A percentile compares a stretch with the other conserved stretches of the same genome.
Conservation (phyloP, 2,329 filamentous ascomycete species). For the Periconia digitata region DNA sequence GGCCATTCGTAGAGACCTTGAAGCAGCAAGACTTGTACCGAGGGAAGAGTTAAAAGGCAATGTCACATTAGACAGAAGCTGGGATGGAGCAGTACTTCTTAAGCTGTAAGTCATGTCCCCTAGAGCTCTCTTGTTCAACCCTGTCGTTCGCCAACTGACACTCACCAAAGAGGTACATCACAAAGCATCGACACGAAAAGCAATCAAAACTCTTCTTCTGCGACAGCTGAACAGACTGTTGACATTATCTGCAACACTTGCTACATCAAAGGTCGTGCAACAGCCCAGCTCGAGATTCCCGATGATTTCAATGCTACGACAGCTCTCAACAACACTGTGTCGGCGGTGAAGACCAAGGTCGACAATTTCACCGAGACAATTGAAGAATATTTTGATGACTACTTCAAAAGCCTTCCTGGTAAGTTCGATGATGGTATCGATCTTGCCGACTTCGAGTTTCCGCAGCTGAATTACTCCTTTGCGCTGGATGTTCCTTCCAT, state of each 20-base stretch:
- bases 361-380: constrained; percentile 16
- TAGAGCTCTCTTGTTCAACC: neutral
- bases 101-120: constrained; percentile 25
- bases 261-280: constrained; percentile 54
- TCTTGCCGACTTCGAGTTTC: constrained; percentile 20
- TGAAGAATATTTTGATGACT: constrained; percentile 4
- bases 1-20: constrained; percentile 15
- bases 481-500: constrained; percentile 49
- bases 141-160: neutral
- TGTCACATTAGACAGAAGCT: constrained; percentile 42
- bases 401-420: constrained; percentile 6
- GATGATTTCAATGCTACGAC: constrained; percentile 45
- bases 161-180: constrained; percentile 3
- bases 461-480: constrained; percentile 19
- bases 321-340: constrained; percentile 12
- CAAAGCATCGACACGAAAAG: constrained; percentile 12
- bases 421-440: constrained; percentile 24
- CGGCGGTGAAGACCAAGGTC: constrained; percentile 17
- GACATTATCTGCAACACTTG: constrained; percentile 53
- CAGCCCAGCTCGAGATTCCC: constrained; percentile 47
- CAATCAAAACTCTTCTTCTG: constrained; percentile 1
- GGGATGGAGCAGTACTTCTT: constrained; percentile 44
- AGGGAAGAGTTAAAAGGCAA: constrained; percentile 19
- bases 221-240: constrained; percentile 28
- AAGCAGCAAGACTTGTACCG: constrained; percentile 7